Evolutionary conservation across 768 basidiomycete genomes (phyloP).

Genomic region (Phaffia australis): DNA sequence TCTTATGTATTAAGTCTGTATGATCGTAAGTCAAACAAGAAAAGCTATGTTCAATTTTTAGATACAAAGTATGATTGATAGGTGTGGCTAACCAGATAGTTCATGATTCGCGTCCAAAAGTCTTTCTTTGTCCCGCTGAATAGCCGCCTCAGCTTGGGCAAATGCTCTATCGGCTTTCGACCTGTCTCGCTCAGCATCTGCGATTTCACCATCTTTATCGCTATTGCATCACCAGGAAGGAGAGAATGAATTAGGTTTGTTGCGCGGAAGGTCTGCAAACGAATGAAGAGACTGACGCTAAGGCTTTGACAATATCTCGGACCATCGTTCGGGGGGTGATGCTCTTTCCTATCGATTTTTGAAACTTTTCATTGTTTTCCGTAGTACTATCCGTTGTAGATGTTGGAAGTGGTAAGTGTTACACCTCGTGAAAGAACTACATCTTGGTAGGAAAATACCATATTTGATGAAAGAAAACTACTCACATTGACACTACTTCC

Average conservation of each 20-base stretch:
- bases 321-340: conserved; percentile 60
- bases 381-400: conserved; percentile 48
- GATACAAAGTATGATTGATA: not conserved
- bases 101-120: conserved; percentile 30
- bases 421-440: too few relatives aligned
- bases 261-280: too few relatives aligned
- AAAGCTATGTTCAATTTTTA: too few relatives aligned
- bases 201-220: conserved; percentile 55
- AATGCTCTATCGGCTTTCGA: conserved; percentile 48
- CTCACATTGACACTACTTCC: too few relatives aligned
- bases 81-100: conserved; percentile 20
- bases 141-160: conserved; percentile 53
- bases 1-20: not conserved
- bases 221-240: conserved; percentile 39
- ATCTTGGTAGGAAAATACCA: too few relatives aligned
- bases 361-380: conserved; percentile 51
- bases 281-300: conserved; percentile 44
- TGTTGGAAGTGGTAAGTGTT: not conserved
- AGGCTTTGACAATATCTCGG: conserved; percentile 52
- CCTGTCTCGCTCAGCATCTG: conserved; percentile 42
- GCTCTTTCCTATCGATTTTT: conserved; percentile 54
- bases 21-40: too few relatives aligned
- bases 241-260: conserved; percentile 1
- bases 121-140: conserved; percentile 53
- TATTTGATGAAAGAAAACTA: too few relatives aligned